A percentile compares a stretch with the other conserved stretches of the same genome.
Evolutionary conservation across 2,329 filamentous ascomycete genomes (phyloP).

Genomic region (Lasiodiplodia theobromae): DNA sequence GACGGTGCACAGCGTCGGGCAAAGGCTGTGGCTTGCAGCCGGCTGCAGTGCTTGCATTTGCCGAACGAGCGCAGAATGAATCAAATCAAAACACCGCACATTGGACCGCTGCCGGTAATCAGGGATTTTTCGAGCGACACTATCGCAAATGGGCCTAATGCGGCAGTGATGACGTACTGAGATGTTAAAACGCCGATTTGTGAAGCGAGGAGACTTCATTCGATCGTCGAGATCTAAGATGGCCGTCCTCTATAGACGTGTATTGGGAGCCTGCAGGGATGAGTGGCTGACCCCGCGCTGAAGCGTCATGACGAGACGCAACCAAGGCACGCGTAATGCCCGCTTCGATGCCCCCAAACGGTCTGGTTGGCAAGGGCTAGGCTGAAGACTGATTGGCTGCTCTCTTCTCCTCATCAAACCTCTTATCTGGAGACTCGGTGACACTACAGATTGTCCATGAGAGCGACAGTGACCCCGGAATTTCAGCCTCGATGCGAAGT

Average conservation of each 20-base stretch:
- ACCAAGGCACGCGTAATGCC: not conserved
- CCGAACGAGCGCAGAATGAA: not conserved
- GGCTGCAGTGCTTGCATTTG: not conserved
- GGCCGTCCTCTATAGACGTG: not conserved
- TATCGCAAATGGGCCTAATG: not conserved
- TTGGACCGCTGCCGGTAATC: not conserved
- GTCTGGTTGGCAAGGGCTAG: not conserved
- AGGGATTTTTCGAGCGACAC: not conserved
- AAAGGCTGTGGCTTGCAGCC: not conserved
- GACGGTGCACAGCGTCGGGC: not conserved
- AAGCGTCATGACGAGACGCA: not conserved
- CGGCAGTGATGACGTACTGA: not conserved
- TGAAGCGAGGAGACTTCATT: not conserved
- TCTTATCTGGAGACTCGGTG: not conserved
- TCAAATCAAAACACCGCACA: not conserved
- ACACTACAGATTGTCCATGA: not conserved
- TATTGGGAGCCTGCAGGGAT: not conserved
- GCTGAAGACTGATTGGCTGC: not conserved
- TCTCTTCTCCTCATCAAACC: not conserved
- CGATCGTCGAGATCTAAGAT: not conserved
- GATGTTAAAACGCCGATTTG: not conserved
- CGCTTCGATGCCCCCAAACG: not conserved
- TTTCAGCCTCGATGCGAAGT: not conserved
- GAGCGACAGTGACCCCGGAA: no score
- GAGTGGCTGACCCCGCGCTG: not conserved